Evolutionary conservation across 495 filamentous ascomycete genomes (phyloP).

Genomic region (Hypoxylon crocopeplum): DNA sequence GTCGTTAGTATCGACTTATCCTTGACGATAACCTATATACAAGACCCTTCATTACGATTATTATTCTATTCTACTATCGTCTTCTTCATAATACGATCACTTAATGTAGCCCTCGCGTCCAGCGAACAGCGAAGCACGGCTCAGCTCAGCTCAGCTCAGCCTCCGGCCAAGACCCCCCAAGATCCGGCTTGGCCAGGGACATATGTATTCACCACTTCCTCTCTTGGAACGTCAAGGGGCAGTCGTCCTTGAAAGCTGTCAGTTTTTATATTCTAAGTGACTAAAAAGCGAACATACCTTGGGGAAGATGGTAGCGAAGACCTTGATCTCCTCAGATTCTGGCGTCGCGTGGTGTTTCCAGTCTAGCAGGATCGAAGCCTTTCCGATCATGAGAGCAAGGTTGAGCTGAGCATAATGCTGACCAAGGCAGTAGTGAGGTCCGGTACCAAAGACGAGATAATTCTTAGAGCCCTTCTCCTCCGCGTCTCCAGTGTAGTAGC

Average conservation of each 20-base stretch:
- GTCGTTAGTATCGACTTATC: conserved; percentile 17
- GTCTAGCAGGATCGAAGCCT: conserved; percentile 87
- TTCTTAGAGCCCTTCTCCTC: conserved; percentile 91
- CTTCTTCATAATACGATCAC: neutral
- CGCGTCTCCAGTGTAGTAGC: conserved; percentile 89
- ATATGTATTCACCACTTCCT: conserved; percentile 50
- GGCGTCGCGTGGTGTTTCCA: conserved; percentile 89
- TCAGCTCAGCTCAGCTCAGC: conserved; percentile 2
- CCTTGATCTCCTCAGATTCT: conserved; percentile 90
- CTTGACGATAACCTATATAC: conserved; percentile 37
- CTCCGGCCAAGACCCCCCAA: neutral
- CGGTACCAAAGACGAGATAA: conserved; percentile 95
- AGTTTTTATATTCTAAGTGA: conserved; percentile 9
- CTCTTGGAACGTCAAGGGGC: conserved; percentile 68
- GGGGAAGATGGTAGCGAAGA: conserved; percentile 98
- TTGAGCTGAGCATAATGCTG: conserved; percentile 93
- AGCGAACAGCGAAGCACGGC: neutral
- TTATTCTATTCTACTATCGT: conserved; percentile 28
- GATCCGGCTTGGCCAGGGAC: neutral
- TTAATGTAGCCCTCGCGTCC: conserved; percentile 2
- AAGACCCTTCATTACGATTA: conserved; percentile 40
- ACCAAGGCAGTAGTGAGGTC: conserved; percentile 95
- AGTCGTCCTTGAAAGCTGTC: conserved; percentile 62
- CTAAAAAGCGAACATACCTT: conserved; percentile 67
- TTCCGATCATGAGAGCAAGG: conserved; percentile 89